Evolutionary conservation across 2,329 filamentous ascomycete species (phyloP), one percentile per base, ranked within the genome.

Genomic region (Graphilbum fragrans): DNA sequence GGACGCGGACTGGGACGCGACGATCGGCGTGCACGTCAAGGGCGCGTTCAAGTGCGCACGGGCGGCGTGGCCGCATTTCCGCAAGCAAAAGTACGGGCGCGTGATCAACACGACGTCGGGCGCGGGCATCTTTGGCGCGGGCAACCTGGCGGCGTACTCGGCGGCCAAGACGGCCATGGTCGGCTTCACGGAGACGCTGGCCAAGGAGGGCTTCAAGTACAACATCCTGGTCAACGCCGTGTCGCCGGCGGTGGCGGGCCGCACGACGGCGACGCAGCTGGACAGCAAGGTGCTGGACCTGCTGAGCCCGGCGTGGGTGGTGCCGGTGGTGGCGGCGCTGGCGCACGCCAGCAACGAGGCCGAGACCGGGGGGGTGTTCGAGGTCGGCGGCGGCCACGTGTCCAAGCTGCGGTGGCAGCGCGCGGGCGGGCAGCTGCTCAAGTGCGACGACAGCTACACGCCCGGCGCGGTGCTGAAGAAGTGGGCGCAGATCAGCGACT

Each of bases 51-150:
- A 94, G 77, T 94, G 86, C 62, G 75, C 92, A 47, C 81, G 80
- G 62, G 92, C 92, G 48, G 92, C 92, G 40, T 98, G 92, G 90
- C 87, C 90, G 45, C 73, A 96, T 65, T 96, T 98, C 75, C 77
- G 90, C 58, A 96, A 96, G 70, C 92, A 98, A 67, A 96, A 95
- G 77, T 98, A 86, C 61, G 92, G 92, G 49, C 79, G 92, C 54
- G 72, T 98, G 52, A 94, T 98, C 67, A 96, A 93, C 72, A 96
- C 92, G 20, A 79, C 90, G 31, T 96, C 90, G n/a, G 87, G 87
- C 43, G 88, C 92, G 47, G 92, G 92, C 55, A 72, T 98, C 41
- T 96, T 94, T 60, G 92, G 92, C 56, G 92, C 78, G 66, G 96
- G 95, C 57, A 92, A 90, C 50, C 90, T 96, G 69, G 77, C 80